Evolutionary conservation across 305 asterid genomes (phyloP).

Genomic region (Fraxinus sp.): DNA sequence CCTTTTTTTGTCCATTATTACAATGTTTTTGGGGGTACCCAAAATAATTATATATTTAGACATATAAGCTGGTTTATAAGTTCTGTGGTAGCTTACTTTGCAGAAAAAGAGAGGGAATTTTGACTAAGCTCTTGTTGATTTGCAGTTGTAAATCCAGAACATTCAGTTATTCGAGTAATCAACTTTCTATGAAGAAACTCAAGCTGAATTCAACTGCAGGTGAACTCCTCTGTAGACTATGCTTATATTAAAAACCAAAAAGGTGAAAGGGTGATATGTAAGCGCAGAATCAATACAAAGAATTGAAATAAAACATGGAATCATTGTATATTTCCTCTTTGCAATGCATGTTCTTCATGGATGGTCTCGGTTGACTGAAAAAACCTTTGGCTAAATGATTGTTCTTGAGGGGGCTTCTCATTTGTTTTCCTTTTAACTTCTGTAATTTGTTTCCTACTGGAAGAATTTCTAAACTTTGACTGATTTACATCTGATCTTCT

Average conservation of each 20-base stretch:
- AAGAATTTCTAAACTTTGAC: slow-evolving; percentile 17
- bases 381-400: slow-evolving; percentile 40
- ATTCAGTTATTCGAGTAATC: neutral
- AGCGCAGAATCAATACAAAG: neutral
- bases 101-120: neutral
- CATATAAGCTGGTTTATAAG: neutral
- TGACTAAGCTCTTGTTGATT: neutral
- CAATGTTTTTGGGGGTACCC: neutral
- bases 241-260: neutral
- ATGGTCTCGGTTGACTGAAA: slow-evolving; percentile 36
- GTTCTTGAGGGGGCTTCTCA: slow-evolving; percentile 27
- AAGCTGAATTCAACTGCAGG: neutral
- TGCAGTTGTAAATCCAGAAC: neutral
- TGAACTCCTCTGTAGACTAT: slow-evolving; percentile 1
- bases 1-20: neutral
- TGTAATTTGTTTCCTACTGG: slow-evolving; percentile 15
- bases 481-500: slow-evolving; percentile 27
- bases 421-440: slow-evolving; percentile 28
- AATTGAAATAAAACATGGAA: slow-evolving; percentile 9
- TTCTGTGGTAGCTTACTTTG: neutral
- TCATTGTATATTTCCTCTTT: slow-evolving; percentile 22
- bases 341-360: slow-evolving; percentile 25
- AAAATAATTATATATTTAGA: neutral
- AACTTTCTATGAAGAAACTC: slow-evolving; percentile 16
- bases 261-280: slow-evolving; percentile 11